phyloP scores from a whole-genome alignment of 2,329 filamentous ascomycete species.

The Claviceps sp. region DNA sequence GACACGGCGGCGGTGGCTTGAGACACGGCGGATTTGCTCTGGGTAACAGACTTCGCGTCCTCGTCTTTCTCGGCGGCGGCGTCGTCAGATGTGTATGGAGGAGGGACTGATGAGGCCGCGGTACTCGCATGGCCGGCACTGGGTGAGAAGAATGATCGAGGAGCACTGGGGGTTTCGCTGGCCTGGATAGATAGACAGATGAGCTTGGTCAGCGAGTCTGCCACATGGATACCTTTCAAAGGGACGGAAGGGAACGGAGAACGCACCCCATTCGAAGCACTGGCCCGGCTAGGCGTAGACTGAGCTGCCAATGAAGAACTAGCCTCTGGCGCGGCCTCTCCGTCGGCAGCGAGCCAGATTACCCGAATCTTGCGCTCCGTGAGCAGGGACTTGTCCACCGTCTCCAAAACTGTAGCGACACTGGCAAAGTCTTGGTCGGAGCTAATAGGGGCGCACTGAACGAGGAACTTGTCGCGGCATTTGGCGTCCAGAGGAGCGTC shows the following conservation, averaged over 20 bases:
- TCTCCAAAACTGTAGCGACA: slow-evolving; percentile 71
- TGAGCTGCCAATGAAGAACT: slow-evolving; percentile 9
- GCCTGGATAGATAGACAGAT: slow-evolving; percentile 11
- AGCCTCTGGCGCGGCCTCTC: slow-evolving; percentile 18
- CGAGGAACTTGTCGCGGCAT: slow-evolving; percentile 95
- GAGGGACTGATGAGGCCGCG: slow-evolving; percentile 18
- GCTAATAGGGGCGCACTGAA: slow-evolving; percentile 78
- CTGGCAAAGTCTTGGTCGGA: slow-evolving; percentile 74
- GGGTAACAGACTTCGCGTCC: slow-evolving; percentile 12
- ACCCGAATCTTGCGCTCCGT: slow-evolving; percentile 96
- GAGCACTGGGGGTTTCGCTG: slow-evolving; percentile 30
- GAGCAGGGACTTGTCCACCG: slow-evolving; percentile 62
- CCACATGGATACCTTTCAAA: neutral
- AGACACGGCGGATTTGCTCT: slow-evolving; percentile 17
- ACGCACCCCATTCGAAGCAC: slow-evolving; percentile 28
- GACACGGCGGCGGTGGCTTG: slow-evolving; percentile 35
- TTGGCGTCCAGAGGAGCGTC: slow-evolving; percentile 76
- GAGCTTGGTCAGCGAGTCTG: slow-evolving; percentile 3
- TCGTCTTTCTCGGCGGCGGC: slow-evolving; percentile 17
- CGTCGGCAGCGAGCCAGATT: slow-evolving; percentile 59
- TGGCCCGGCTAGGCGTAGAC: slow-evolving; percentile 29
- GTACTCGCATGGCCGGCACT: slow-evolving; percentile 17
- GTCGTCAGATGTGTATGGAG: slow-evolving; percentile 22
- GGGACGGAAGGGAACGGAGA: neutral
- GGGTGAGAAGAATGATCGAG: slow-evolving; percentile 33